phyloP scores from a whole-genome alignment of 2,329 filamentous ascomycete genomes.

The Ophiostoma sp. region DNA sequence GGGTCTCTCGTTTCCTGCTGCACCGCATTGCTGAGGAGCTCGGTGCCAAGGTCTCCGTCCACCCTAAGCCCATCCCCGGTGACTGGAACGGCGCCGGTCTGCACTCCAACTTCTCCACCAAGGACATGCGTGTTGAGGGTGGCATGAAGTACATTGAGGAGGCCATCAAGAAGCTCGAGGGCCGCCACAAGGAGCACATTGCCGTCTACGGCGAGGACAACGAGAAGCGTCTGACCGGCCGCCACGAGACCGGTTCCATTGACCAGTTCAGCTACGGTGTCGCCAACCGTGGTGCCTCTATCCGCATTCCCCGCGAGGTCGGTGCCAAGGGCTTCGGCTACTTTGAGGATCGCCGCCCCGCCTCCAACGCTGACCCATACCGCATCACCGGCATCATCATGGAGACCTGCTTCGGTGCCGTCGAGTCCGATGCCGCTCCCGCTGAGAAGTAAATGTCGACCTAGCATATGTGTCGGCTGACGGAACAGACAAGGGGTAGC shows the following conservation, averaged over 20 bases:
- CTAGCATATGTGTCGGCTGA: not conserved
- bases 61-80: conserved; percentile 91
- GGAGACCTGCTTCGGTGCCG: conserved; percentile 31
- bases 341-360: conserved; percentile 54
- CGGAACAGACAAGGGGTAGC: not conserved
- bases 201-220: conserved; percentile 93
- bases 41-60: conserved; percentile 88
- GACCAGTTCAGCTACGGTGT: conserved; percentile 92
- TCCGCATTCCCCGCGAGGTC: conserved; percentile 66
- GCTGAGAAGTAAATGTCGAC: conserved; percentile 15
- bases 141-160: conserved; percentile 94
- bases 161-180: conserved; percentile 76
- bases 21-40: conserved; percentile 81
- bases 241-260: conserved; percentile 89
- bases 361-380: conserved; percentile 76
- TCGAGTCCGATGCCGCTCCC: conserved; percentile 17
- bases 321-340: conserved; percentile 72
- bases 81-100: conserved; percentile 80
- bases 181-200: conserved; percentile 76
- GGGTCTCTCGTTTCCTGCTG: conserved; percentile 85
- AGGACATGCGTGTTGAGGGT: conserved; percentile 80
- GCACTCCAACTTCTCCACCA: conserved; percentile 85
- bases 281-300: conserved; percentile 90
- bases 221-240: conserved; percentile 84
- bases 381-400: conserved; percentile 48